A percentile compares a stretch with the other conserved stretches of the same genome.
Evolutionary conservation across 2,329 filamentous ascomycete species (phyloP).

Genomic region (Monilinia fructicola): DNA sequence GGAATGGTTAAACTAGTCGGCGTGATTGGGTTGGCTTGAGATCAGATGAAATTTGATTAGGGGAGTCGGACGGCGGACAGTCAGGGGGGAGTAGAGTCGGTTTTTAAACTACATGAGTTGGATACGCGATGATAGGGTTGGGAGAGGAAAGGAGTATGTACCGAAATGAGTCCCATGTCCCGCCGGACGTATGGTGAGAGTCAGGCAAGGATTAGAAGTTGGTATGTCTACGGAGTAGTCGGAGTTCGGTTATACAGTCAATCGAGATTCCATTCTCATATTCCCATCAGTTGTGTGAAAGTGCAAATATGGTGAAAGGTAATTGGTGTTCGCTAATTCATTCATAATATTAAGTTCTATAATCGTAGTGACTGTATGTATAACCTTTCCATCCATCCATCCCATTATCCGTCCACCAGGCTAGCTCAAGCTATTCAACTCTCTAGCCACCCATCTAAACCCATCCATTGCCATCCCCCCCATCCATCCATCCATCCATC

Average conservation of each 20-base stretch:
- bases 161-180: neutral
- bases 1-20: too few species aligned
- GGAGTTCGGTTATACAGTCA: neutral
- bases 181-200: neutral
- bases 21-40: neutral
- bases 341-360: conserved; percentile 13
- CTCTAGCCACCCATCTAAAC: conserved; percentile 7
- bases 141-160: neutral
- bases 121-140: neutral
- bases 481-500: neutral
- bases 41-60: neutral
- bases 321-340: neutral
- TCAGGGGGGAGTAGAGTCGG: neutral
- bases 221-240: neutral
- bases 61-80: neutral
- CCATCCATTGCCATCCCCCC: neutral
- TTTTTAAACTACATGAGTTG: neutral
- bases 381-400: conserved; percentile 13
- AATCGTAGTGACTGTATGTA: conserved; percentile 11
- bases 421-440: neutral
- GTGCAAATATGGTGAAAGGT: neutral
- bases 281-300: neutral
- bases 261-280: neutral
- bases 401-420: neutral
- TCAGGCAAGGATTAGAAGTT: neutral